phyloP scores from a whole-genome alignment of 148 eudicot genomes.

The Selenicereus undatus region DNA sequence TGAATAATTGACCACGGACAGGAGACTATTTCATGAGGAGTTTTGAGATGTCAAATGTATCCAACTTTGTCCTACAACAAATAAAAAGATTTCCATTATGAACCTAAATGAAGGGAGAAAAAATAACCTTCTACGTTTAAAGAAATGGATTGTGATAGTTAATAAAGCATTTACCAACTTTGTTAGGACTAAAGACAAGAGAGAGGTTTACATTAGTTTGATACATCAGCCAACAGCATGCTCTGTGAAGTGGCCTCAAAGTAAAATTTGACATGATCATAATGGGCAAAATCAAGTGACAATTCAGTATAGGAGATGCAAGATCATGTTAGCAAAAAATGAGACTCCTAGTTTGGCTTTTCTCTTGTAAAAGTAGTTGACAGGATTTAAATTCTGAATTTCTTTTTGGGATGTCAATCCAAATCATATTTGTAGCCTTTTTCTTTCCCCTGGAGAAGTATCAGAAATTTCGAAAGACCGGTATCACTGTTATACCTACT shows the following conservation, averaged over 20 bases:
- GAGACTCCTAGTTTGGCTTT: neutral
- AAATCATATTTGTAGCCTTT: too few species aligned
- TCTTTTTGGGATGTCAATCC: neutral
- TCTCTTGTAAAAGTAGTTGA: neutral
- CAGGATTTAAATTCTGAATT: neutral
- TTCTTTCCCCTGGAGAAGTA: neutral
- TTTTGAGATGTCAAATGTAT: neutral
- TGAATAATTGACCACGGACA: neutral
- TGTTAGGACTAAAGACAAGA: neutral
- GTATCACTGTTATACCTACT: neutral
- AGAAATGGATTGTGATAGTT: too few species aligned
- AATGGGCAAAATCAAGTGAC: neutral
- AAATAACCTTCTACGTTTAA: neutral
- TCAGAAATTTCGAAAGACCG: neutral
- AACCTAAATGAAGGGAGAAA: neutral
- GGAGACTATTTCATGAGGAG: neutral
- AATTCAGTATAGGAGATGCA: neutral
- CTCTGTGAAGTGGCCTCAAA: conserved; percentile 7
- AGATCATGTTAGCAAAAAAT: neutral
- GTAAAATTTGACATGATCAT: conserved; percentile 15
- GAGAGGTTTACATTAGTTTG: neutral
- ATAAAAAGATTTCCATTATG: neutral
- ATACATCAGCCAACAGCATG: conserved; percentile 6
- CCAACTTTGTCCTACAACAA: neutral
- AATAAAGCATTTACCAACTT: too few species aligned